These are phyloP conservation scores for Coprinellus aureogranulatus DNA, from an alignment of 768 basidiomycete genomes.

Conservation along the genomic window DNA sequence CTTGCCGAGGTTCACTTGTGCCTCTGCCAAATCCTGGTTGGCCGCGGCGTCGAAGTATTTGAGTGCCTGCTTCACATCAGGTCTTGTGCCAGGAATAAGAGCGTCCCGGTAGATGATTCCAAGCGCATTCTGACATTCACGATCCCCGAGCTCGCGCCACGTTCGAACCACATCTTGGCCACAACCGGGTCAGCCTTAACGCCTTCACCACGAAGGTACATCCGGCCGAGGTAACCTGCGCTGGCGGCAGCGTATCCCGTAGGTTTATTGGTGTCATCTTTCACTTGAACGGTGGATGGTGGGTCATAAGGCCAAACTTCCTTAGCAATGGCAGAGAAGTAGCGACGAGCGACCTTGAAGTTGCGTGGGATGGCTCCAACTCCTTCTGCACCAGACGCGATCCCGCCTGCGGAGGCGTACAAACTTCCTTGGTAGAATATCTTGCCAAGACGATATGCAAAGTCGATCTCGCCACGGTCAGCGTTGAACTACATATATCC, in stretches of 20 bases:
- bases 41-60: conserved; percentile 76
- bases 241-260: conserved; percentile 71
- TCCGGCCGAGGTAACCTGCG: conserved; percentile 87
- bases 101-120: conserved; percentile 94
- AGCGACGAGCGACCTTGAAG: conserved; percentile 70
- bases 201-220: conserved; percentile 93
- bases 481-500: conserved; percentile 74
- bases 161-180: conserved; percentile 93
- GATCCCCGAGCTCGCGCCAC: conserved; percentile 80
- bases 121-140: conserved; percentile 85
- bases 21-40: conserved; percentile 85
- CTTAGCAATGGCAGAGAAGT: conserved; percentile 83
- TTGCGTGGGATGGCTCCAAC: conserved; percentile 85
- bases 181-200: conserved; percentile 68
- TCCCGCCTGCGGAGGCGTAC: conserved; percentile 75
- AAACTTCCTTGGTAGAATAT: conserved; percentile 96
- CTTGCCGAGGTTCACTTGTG: conserved; percentile 88
- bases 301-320: conserved; percentile 87
- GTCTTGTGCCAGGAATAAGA: conserved; percentile 60
- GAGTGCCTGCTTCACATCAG: conserved; percentile 63
- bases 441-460: conserved; percentile 90
- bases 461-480: conserved; percentile 84
- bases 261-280: conserved; percentile 51
- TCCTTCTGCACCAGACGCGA: conserved; percentile 86
- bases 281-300: conserved; percentile 47